Percentiles rank a stretch among this genome's conserved stretches.
Evolutionary conservation across 805 yeast genomes (phyloP).

Genomic region (Suhomyces xylopsoci): DNA sequence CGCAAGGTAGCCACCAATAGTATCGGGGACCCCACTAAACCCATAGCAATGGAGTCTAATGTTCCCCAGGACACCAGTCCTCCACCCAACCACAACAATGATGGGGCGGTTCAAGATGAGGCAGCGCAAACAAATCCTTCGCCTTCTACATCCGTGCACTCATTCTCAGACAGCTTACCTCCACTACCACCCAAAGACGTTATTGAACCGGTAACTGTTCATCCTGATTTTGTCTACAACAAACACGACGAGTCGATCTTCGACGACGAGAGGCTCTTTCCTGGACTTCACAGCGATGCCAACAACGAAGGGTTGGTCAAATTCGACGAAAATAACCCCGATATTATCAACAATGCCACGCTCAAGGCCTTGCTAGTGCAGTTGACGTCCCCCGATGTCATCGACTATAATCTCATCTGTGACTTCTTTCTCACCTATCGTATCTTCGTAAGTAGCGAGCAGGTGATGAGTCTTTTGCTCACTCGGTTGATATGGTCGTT

Average conservation of each 20-base stretch:
- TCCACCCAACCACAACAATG: not conserved
- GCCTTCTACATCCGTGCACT: not conserved
- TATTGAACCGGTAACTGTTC: constrained; percentile 5
- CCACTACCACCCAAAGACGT: not conserved
- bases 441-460: constrained; percentile 56
- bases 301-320: constrained; percentile 23
- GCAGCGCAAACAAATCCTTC: not conserved
- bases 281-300: constrained; percentile 21
- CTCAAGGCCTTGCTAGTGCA: constrained; percentile 52
- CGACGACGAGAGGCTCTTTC: constrained; percentile 36
- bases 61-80: not conserved
- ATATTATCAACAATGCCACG: constrained; percentile 35
- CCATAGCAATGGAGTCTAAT: not conserved
- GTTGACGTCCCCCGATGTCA: constrained; percentile 65
- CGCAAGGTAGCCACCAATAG: not conserved
- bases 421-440: constrained; percentile 88
- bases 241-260: constrained; percentile 35
- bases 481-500: constrained; percentile 74
- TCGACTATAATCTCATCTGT: constrained; percentile 74
- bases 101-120: not conserved
- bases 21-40: not conserved
- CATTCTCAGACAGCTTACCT: not conserved
- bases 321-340: constrained; percentile 33
- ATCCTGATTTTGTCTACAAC: constrained; percentile 28
- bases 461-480: constrained; percentile 58